Evolutionary conservation across 176 grass and related monocot genomes (phyloP), one percentile per base, ranked within the genome.

Genomic region (Themeda triandra): DNA sequence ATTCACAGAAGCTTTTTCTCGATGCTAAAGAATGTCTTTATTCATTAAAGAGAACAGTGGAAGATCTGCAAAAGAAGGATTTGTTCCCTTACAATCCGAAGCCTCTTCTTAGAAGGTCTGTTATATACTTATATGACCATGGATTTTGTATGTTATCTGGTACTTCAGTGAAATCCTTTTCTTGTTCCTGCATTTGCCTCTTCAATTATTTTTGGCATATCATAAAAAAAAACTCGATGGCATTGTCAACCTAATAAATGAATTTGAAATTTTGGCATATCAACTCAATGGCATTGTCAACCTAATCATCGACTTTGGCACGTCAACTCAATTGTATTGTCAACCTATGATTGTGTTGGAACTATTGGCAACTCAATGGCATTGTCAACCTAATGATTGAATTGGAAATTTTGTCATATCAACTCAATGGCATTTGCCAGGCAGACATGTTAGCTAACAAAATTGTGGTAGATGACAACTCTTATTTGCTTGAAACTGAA

Each of bases 51-150:
- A 93, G 81, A 70, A 95, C 86, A 63, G 23, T 95, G 69, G 93
- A 93, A 69, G 89, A 95, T 87, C 89, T 95, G 68, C 73, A 92
- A 76, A 85, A 78, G 80, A 95, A 98, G 77, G 77, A 77, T 80
- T 90, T 95, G 76, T 95, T 98, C 89, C 96, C 93, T 79, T 98
- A 98, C 79, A 98, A 95, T 18, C 93, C 91, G 30, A 93, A 89
- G 58, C 85, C 93, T 86, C 87, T 98, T 63, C 85, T 93, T 75
- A 92, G 66, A 92, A 95, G 96, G 96, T 98, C 36, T 13, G 85
- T 40, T 23, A 73, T 14, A 3, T 45, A 49, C 14, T 49, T 17
- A 17, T 44, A 67, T 79, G n/a, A 1, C 13, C 44, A 73, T 86
- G 53, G 2, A 23, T 37, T 39, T 46, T 41, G 14, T 8, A 9